Conservation (phyloP, 768 basidiomycete species). For the Lactarius pseudohatsudake region DNA sequence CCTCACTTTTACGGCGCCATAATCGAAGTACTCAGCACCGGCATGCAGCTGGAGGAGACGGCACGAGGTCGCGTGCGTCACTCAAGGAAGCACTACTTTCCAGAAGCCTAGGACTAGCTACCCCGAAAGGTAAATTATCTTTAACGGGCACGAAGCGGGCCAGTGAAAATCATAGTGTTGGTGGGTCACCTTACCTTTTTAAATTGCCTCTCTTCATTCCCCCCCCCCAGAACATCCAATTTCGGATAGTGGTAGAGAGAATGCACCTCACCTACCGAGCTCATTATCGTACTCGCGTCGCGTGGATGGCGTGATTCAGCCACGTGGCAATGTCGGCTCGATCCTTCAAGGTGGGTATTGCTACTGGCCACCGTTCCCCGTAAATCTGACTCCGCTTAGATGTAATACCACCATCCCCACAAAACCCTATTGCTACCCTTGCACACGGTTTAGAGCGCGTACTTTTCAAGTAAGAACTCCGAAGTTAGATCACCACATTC, state of each 20-base stretch:
- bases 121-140: neutral
- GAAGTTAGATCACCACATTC: neutral
- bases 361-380: neutral
- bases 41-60: neutral
- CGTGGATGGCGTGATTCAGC: slow-evolving; percentile 30
- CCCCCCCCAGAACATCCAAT: slow-evolving; percentile 4
- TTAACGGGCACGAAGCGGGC: neutral
- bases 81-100: neutral
- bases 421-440: slow-evolving; percentile 60
- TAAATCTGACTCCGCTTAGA: slow-evolving; percentile 37
- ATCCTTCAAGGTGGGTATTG: slow-evolving; percentile 25
- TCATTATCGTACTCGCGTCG: slow-evolving; percentile 23
- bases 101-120: neutral
- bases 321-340: slow-evolving; percentile 12
- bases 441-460: slow-evolving; percentile 68
- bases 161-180: neutral
- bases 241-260: neutral
- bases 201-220: neutral
- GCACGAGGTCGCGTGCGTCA: neutral
- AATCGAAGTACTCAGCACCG: neutral
- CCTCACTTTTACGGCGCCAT: neutral
- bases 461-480: slow-evolving; percentile 62
- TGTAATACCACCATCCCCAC: slow-evolving; percentile 42
- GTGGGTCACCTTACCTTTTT: slow-evolving; percentile 6
- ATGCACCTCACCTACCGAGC: neutral